Evolutionary conservation across 2,329 filamentous ascomycete species (phyloP), one percentile per base, ranked within the genome.

Genomic region (Aspergillus fumigatiaffinis): DNA sequence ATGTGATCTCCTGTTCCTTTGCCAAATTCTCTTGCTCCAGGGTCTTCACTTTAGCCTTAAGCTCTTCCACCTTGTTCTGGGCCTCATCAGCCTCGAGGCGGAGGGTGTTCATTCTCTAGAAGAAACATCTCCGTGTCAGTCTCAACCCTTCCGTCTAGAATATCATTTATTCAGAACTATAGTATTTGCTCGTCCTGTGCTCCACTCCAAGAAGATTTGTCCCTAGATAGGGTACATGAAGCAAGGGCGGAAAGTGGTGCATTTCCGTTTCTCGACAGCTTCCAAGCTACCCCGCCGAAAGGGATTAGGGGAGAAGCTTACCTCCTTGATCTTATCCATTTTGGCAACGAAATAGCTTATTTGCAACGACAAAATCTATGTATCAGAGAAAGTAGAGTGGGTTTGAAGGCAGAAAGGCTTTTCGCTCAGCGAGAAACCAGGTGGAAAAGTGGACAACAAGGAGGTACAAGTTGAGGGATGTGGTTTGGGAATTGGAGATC

Each of bases 1-100:
- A 97, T 66, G 90, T 95, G 78, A 97, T 96, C 77, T 97, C 93
- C 80, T 97, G 92, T 82, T 97, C 94, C 83, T 97, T 97, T 74
- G 89, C 84, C 62, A 96, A 84, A 77, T 92, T 96, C 82, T 97
- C 93, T 79, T 96, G 89, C 81, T 99, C 92, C 63, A 97, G 85
- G 54, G 80, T 77, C 84, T 97, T 97, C 80, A 97, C 84, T 80
- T 91, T 92, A 70, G 78, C 66, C 80, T 94, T 87, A 66, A 96
- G 86, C 80, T 97, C 93, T 75, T 97, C 91, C 64, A 88, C 88
- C 81, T 93, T 89, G 74, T 82, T 79, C 64, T 86, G 80, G 64
- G 90, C 87, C 75, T 94, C 89, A 73, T 97, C 94, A 72, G 91
- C 90, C 85, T 97, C 91, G 79, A 93, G 80, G 76, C 93, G 92